phyloP scores from a whole-genome alignment of 306 rosid genomes.

The Erythrophleum fordii region DNA sequence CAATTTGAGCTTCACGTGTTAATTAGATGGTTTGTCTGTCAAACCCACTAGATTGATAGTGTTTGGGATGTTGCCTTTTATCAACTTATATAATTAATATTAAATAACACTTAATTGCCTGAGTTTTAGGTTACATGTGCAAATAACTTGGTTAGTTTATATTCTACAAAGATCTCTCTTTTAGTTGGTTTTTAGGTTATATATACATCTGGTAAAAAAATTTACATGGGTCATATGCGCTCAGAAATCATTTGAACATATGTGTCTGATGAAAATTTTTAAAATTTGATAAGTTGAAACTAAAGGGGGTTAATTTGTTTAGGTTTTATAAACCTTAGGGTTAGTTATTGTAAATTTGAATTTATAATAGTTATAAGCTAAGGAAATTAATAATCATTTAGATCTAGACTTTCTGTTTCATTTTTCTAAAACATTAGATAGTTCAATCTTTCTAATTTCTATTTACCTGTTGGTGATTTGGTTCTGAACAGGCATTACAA shows the following conservation, averaged over 20 bases:
- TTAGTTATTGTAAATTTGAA: background rate
- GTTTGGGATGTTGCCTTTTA: background rate
- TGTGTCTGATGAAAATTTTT: background rate
- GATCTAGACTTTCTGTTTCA: background rate
- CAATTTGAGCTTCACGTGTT: background rate
- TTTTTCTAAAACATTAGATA: background rate
- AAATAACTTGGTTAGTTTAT: too few relatives aligned
- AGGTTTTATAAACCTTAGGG: background rate
- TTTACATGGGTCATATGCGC: too few relatives aligned
- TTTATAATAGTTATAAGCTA: background rate
- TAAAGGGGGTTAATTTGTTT: background rate
- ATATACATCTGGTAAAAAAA: too few relatives aligned
- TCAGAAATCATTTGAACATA: too few relatives aligned
- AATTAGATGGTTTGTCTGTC: background rate
- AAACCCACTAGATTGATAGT: too few relatives aligned
- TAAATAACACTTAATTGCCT: too few relatives aligned
- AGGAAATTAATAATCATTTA: background rate
- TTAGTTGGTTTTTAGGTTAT: background rate
- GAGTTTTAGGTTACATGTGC: too few relatives aligned
- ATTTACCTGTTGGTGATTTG: background rate
- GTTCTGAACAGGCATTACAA: background rate
- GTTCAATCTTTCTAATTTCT: background rate
- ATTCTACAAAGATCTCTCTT: background rate
- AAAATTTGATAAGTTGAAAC: background rate
- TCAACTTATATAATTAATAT: too few relatives aligned